A percentile compares a stretch with the other conserved stretches of the same genome.
Conservation (phyloP, 768 basidiomycete genomes). For the Omphalotus guepiniiformis region DNA sequence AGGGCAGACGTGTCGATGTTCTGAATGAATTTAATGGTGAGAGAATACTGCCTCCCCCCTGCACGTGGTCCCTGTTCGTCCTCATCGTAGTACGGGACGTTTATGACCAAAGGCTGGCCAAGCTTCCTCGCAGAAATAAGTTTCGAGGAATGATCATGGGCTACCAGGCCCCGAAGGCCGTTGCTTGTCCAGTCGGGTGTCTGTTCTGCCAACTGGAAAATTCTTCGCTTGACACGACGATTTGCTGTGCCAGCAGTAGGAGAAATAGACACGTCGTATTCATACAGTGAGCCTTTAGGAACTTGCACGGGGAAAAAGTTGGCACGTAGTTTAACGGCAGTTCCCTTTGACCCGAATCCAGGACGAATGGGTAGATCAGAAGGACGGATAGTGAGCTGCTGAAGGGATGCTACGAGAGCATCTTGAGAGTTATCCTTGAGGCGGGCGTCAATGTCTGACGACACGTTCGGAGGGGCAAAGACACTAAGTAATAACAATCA, state of each 20-base stretch:
- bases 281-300: slow-evolving; percentile 46
- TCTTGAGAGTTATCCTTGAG: slow-evolving; percentile 38
- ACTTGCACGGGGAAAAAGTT: slow-evolving; percentile 66
- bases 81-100: slow-evolving; percentile 45
- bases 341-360: slow-evolving; percentile 51
- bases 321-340: slow-evolving; percentile 47
- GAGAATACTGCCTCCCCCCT: slow-evolving; percentile 43
- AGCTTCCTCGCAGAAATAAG: slow-evolving; percentile 45
- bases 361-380: slow-evolving; percentile 54
- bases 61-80: slow-evolving; percentile 44
- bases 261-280: slow-evolving; percentile 57
- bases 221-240: slow-evolving; percentile 49
- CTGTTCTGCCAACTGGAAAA: slow-evolving; percentile 60
- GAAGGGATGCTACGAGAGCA: slow-evolving; percentile 35
- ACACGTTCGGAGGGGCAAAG: slow-evolving; percentile 28
- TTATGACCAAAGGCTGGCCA: slow-evolving; percentile 40
- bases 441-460: slow-evolving; percentile 39
- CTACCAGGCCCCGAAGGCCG: slow-evolving; percentile 47
- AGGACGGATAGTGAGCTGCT: slow-evolving; percentile 23
- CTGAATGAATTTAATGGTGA: slow-evolving; percentile 38
- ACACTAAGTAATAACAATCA: slow-evolving; percentile 27
- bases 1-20: slow-evolving; percentile 51
- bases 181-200: slow-evolving; percentile 42
- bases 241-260: slow-evolving; percentile 48
- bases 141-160: slow-evolving; percentile 53